Evolutionary conservation across 2,329 filamentous ascomycete genomes (phyloP), one percentile per base, ranked within the genome.

Genomic region (Exophiala calicioides): DNA sequence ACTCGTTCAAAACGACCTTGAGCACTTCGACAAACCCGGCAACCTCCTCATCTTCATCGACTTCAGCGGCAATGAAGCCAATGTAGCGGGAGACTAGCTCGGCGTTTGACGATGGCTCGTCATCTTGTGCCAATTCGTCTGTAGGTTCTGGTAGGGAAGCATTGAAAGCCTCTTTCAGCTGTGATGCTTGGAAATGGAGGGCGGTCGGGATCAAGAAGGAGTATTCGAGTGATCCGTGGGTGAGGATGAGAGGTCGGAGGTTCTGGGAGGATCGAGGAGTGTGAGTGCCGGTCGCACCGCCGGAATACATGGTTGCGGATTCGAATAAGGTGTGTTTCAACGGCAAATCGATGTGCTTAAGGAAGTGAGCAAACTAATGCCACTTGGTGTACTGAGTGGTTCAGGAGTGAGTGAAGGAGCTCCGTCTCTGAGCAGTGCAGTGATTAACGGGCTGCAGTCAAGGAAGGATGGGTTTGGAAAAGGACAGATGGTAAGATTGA

Each of bases 71-170:
- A 52, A 96, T 80, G 66, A 89, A 94, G 60, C 89, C 90, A 65
- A 98, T 83, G 71, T 95, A 98, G 67, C 91, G 83, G 53, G 89
- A 90, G 23, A 98, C 89, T 51, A 98, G 79, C 74, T 98, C 93
- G 33, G 88, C 76, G 35, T 90, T 83, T 18, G 94, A 98, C 27
- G 93, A 97, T n/a, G 93, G 93, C 76, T 98, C 94, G 62, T 98
- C 93, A 76, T 98, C 94, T 67, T 91, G 90, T 52, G 93, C 94
- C 56, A 97, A 82, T 76, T 98, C 93, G 67, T 98, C 93, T 66
- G 94, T 98, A 47, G 93, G 88, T 62, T 84, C 78, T 43, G 94
- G 94, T 59, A 98, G 80, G 56, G 84, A 89, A 36, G 87, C 79
- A 57, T 83, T 80, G 73, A 98, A 98, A 58, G 84, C 81, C 61